phyloP scores from a whole-genome alignment of 805 yeast species.

The Ogataea pini region DNA sequence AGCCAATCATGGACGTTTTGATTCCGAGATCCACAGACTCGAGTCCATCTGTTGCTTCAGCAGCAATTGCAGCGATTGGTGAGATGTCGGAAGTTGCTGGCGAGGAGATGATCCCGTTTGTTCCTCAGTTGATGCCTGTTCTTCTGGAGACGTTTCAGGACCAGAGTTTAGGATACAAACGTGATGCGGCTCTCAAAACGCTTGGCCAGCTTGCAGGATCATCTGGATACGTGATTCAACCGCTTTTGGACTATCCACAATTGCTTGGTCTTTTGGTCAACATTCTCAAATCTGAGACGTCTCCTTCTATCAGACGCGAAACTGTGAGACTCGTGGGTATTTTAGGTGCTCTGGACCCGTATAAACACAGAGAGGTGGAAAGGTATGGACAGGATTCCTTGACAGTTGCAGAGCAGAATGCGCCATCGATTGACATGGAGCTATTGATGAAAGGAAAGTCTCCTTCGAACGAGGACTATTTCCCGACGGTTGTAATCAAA shows the following conservation, averaged over 20 bases:
- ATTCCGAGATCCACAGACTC: slow-evolving; percentile 72
- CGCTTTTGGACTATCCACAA: slow-evolving; percentile 88
- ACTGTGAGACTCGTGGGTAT: slow-evolving; percentile 89
- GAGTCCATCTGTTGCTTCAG: slow-evolving; percentile 81
- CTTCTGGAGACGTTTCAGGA: slow-evolving; percentile 87
- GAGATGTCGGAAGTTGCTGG: slow-evolving; percentile 89
- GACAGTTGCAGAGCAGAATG: slow-evolving; percentile 67
- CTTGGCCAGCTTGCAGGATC: slow-evolving; percentile 87
- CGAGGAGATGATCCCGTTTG: slow-evolving; percentile 71
- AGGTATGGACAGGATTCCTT: slow-evolving; percentile 42
- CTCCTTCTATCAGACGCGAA: slow-evolving; percentile 76
- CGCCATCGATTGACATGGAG: slow-evolving; percentile 88
- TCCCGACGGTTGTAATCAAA: slow-evolving; percentile 90
- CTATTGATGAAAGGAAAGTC: slow-evolving; percentile 91
- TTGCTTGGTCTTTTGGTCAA: slow-evolving; percentile 77
- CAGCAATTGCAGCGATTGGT: slow-evolving; percentile 84
- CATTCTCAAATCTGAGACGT: slow-evolving; percentile 77
- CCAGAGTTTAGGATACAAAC: slow-evolving; percentile 81
- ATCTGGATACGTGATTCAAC: slow-evolving; percentile 94
- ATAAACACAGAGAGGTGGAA: slow-evolving; percentile 90
- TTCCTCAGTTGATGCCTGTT: slow-evolving; percentile 80
- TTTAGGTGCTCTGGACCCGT: slow-evolving; percentile 95
- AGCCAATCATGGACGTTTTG: slow-evolving; percentile 84
- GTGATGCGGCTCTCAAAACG: slow-evolving; percentile 87
- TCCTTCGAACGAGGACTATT: slow-evolving; percentile 89